Evolutionary conservation across 2,329 filamentous ascomycete genomes (phyloP), one percentile per base, ranked within the genome.

Genomic region (Byssochlamys sp.): DNA sequence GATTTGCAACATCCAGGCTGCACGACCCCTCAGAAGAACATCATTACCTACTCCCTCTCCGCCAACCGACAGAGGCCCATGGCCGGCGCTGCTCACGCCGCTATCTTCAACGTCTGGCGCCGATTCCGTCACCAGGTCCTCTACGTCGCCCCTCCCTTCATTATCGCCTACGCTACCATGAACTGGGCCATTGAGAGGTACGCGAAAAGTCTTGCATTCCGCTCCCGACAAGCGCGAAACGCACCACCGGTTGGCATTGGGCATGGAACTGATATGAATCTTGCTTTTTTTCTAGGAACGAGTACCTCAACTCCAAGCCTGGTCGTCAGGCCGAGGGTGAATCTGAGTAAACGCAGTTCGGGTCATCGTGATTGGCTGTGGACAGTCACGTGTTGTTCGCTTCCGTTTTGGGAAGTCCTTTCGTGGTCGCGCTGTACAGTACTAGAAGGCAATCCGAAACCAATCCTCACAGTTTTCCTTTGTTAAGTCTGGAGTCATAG

Each of bases 51-150:
- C 78, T 82, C 86, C 65, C 73, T 99, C 66, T 87, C 89, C 67
- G 78, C 88, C 65, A 97, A 99, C 83, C 87, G 89, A 73, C 92
- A 96, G 80, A 86, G 89, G 70, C 89, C 91, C 62, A 82, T 95
- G 65, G 90, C 90, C 63, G 90, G 89, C 68, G 80, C 87, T 60
- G 76, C 82, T 63, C 79, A 92, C 75, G 88, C 87, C 65, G 92
- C 91, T 70, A 78, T 97, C 80, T 97, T 97, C 87, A 99, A 99
- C 84, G 87, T 85, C 68, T 95, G 88, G 83, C 87, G 94, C 76
- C 86, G 94, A 70, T 89, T 88, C 78, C 86, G 85, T 74, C 76
- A 82, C 67, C 94, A 97, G 81, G 85, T 95, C 66, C 85, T 97
- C 67, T 99, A 91, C 83, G 86, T 91, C 76, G 82, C 86, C 27